Evolutionary conservation across 169 alveolate species (phyloP), one percentile per base, ranked within the genome.

Genomic region (Plasmodium malariae): DNA sequence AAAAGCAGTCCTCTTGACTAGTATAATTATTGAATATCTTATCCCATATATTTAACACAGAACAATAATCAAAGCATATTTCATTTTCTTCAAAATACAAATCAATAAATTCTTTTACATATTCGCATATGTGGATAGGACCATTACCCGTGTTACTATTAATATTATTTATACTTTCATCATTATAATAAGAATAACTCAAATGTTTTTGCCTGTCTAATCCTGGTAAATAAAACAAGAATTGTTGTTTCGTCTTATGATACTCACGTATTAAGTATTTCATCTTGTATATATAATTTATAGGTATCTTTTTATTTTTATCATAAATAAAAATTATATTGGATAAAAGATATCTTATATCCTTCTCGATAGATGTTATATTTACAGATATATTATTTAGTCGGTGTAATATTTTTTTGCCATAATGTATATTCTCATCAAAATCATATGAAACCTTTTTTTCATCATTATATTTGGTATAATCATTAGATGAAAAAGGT

Each of bases 41-140:
- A 59, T 83, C 85, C 85, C 72, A 83, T 26, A 83, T 83, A 59
- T 83, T 65, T 28, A 83, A 49, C 83, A 69, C 55, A 43, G 91
- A 83, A 30, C 86, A 83, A 57, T 69, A 83, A 71, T 83, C 83
- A 71, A 67, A 55, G 51, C 91, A 83, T 37, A 67, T 83, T 34
- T 83, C 85, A 26, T 68, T 83, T 36, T 69, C 91, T 68, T 68
- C 86, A 68, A 83, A 83, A 49, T 67, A 83, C 49, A 68, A 49
- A 59, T 83, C 91, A n/a, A 83, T 83, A 17, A 68, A 83, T 68
- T 83, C 68, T 26, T 68, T 83, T 83, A 69, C 37, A 48, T 83
- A 83, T 55, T 83, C 91, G 36, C 91, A 83, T 17, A 83, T 36
- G 30, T 67, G 72, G 7, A 68, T 83, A 30, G 85, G 71, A 2